These are phyloP conservation scores for Lomentospora prolificans DNA, from an alignment of 2,329 filamentous ascomycete genomes.

Conservation along the genomic window DNA sequence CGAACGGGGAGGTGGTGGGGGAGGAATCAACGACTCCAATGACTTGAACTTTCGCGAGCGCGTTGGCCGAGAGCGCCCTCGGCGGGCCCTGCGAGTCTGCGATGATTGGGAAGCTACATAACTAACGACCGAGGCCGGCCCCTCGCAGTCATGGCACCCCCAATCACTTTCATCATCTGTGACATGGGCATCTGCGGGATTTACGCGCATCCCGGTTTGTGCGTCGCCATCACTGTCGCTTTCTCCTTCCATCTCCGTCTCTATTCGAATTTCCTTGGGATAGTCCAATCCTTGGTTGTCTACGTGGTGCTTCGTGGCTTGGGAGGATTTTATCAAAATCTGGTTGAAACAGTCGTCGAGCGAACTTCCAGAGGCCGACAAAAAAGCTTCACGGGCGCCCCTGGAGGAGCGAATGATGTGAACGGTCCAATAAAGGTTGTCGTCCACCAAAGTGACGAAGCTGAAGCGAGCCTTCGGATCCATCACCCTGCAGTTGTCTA, in stretches of 20 bases:
- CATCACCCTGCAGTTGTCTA: slow-evolving; percentile 19
- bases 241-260: slow-evolving; percentile 12
- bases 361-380: slow-evolving; percentile 22
- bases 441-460: slow-evolving; percentile 13
- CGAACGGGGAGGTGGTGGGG: not conserved
- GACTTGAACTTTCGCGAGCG: not conserved
- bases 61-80: not conserved
- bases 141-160: not conserved
- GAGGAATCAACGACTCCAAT: not conserved
- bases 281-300: not conserved
- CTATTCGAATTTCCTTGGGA: not conserved
- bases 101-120: not conserved
- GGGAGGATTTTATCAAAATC: slow-evolving; percentile 28
- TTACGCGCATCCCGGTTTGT: not conserved
- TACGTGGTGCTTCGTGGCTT: slow-evolving; percentile 13
- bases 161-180: not conserved
- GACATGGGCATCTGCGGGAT: not conserved
- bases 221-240: slow-evolving; percentile 4
- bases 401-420: not conserved
- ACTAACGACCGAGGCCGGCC: not conserved
- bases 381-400: slow-evolving; percentile 18
- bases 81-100: not conserved
- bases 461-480: slow-evolving; percentile 10
- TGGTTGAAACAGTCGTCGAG: slow-evolving; percentile 23
- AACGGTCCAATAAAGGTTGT: not conserved